These are phyloP conservation scores for Leptographium wingfieldii DNA, from an alignment of 2,329 filamentous ascomycete species.

Conservation along the genomic window DNA sequence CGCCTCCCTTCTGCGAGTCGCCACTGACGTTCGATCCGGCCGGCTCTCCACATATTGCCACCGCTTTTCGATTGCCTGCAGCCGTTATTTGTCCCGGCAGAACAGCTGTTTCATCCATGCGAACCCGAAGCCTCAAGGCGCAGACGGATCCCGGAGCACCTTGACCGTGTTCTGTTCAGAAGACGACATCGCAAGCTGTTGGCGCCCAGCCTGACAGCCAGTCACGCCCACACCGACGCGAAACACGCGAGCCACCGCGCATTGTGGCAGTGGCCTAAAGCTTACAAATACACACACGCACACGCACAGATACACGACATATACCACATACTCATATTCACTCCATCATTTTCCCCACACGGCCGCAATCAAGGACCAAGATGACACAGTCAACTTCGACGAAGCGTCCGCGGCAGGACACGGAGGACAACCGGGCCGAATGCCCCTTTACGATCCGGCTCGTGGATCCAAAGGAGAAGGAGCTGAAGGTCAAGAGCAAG, in stretches of 20 bases:
- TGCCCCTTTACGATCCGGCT: conserved; percentile 38
- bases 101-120: neutral
- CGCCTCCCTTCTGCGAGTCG: neutral
- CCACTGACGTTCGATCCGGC: neutral
- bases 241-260: too few relatives aligned
- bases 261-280: too few relatives aligned
- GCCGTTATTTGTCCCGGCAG: too few relatives aligned
- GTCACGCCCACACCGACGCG: too few relatives aligned
- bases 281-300: too few relatives aligned
- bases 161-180: neutral
- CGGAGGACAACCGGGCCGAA: conserved; percentile 41
- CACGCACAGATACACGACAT: too few relatives aligned
- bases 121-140: neutral
- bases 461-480: conserved; percentile 34
- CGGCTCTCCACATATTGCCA: neutral
- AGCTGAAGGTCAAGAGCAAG: conserved; percentile 30
- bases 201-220: neutral
- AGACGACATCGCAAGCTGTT: neutral
- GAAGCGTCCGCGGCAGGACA: conserved; percentile 38
- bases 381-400: conserved; percentile 10
- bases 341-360: neutral
- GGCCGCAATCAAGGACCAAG: neutral
- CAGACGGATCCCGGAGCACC: neutral
- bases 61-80: neutral
- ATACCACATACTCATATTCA: too few relatives aligned